phyloP scores from a whole-genome alignment of 352 stramenopile species.

The Phytophthora tubulina region DNA sequence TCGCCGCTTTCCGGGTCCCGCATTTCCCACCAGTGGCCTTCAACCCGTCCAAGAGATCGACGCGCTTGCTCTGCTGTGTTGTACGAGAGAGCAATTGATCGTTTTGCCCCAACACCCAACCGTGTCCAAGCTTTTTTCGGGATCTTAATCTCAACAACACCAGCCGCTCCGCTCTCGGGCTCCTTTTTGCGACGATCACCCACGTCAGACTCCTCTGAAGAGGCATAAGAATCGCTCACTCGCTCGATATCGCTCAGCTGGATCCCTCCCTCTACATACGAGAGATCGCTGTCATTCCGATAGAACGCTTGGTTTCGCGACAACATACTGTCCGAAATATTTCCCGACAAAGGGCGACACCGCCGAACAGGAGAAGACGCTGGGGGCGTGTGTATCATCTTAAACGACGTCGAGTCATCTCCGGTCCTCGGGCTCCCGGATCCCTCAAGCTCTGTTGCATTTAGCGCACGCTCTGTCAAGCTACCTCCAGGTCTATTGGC shows the following conservation, averaged over 20 bases:
- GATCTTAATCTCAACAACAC: slow-evolving; percentile 84
- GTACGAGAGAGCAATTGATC: slow-evolving; percentile 82
- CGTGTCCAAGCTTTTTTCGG: slow-evolving; percentile 87
- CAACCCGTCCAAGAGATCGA: slow-evolving; percentile 70
- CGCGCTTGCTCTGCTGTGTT: slow-evolving; percentile 80
- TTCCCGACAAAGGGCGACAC: slow-evolving; percentile 31
- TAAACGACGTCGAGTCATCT: slow-evolving; percentile 70
- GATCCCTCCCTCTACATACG: slow-evolving; percentile 50
- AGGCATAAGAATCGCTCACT: slow-evolving; percentile 76
- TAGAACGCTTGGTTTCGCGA: slow-evolving; percentile 58
- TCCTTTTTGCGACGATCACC: slow-evolving; percentile 43
- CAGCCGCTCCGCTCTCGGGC: slow-evolving; percentile 47
- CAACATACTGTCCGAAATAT: slow-evolving; percentile 44
- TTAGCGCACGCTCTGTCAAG: slow-evolving; percentile 21
- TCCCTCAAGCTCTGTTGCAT: slow-evolving; percentile 40
- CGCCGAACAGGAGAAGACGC: slow-evolving; percentile 46
- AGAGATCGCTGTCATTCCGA: slow-evolving; percentile 56
- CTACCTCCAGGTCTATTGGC: slow-evolving; percentile 16
- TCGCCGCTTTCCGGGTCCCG: slow-evolving; percentile 77
- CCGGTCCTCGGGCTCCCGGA: slow-evolving; percentile 61
- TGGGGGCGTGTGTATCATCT: slow-evolving; percentile 70
- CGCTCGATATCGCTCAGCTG: slow-evolving; percentile 71
- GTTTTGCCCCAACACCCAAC: slow-evolving; percentile 67
- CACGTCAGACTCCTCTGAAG: slow-evolving; percentile 66
- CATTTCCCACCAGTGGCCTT: slow-evolving; percentile 91